phyloP scores from a whole-genome alignment of 805 yeast species.

The Ogataea methanolica region DNA sequence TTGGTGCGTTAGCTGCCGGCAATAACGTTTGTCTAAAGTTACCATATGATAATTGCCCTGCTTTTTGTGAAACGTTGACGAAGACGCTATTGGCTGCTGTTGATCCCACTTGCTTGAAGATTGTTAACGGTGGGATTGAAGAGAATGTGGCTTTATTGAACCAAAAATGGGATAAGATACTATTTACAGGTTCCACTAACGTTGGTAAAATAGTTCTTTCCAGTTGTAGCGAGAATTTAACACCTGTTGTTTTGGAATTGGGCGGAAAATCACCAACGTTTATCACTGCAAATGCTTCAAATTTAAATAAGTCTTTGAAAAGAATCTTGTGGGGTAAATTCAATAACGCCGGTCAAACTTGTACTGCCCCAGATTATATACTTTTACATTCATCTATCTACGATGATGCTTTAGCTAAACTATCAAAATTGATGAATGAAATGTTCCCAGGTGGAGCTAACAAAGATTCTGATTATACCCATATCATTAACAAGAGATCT shows the following conservation, averaged over 20 bases:
- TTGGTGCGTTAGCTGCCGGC: slow-evolving; percentile 83
- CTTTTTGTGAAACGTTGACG: slow-evolving; percentile 53
- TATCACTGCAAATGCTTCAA: slow-evolving; percentile 47
- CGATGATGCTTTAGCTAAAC: slow-evolving; percentile 44
- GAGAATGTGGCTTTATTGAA: slow-evolving; percentile 53
- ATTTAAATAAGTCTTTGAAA: slow-evolving; percentile 32
- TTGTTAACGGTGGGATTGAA: slow-evolving; percentile 69
- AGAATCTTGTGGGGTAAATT: slow-evolving; percentile 78
- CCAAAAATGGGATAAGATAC: slow-evolving; percentile 71
- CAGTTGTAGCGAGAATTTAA: slow-evolving; percentile 80
- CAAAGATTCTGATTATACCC: slow-evolving; percentile 44
- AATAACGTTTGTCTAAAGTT: slow-evolving; percentile 68
- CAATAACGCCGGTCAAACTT: slow-evolving; percentile 83
- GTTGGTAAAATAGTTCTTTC: slow-evolving; percentile 76
- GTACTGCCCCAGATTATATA: slow-evolving; percentile 84
- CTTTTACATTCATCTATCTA: slow-evolving; percentile 59
- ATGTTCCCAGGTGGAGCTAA: slow-evolving; percentile 39
- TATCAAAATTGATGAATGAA: slow-evolving; percentile 36
- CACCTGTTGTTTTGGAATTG: slow-evolving; percentile 77
- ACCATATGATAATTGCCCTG: slow-evolving; percentile 69
- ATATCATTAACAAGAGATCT: slow-evolving; percentile 53
- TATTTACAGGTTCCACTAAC: slow-evolving; percentile 74
- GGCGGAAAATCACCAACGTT: slow-evolving; percentile 93
- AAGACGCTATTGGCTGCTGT: slow-evolving; percentile 47
- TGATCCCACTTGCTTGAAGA: slow-evolving; percentile 51